A percentile compares a stretch with the other conserved stretches of the same genome.
Evolutionary conservation across 1,284 basidiomycete species (phyloP).

Genomic region (Rhodotorula glutinis): DNA sequence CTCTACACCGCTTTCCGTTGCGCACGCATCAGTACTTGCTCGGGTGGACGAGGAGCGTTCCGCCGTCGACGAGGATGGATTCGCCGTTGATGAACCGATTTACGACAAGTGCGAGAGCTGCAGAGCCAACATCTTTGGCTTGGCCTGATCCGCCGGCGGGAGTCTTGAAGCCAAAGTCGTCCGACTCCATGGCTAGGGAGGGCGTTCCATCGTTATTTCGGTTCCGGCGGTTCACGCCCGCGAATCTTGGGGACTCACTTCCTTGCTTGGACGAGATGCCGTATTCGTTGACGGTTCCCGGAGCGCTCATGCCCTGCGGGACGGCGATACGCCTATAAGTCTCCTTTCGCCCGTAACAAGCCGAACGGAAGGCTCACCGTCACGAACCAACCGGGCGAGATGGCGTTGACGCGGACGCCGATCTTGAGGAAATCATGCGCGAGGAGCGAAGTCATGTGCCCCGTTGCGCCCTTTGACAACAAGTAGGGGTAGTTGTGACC

Average conservation of each 20-base stretch:
- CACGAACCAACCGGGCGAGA: constrained; percentile 23
- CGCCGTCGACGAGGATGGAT: constrained; percentile 20
- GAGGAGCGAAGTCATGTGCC: constrained; percentile 18
- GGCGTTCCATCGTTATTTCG: too few relatives aligned
- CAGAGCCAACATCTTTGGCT: constrained; percentile 15
- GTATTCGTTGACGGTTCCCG: constrained; percentile 16
- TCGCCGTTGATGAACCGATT: constrained; percentile 30
- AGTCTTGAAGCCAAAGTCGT: constrained; percentile 22
- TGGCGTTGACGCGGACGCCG: constrained; percentile 20
- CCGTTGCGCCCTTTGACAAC: constrained; percentile 17
- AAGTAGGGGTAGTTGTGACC: constrained; percentile 19
- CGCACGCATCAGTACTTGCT: constrained; percentile 7
- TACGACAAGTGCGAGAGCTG: constrained; percentile 18
- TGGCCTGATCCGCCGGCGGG: constrained; percentile 20
- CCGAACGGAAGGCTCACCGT: constrained; percentile 1
- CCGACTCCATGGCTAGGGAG: neutral
- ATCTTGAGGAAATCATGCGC: constrained; percentile 21
- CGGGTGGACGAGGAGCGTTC: constrained; percentile 11
- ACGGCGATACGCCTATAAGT: neutral
- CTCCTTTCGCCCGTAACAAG: fast-evolving
- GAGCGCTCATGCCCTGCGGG: constrained; percentile 12
- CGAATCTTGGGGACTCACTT: neutral
- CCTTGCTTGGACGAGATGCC: constrained; percentile 18
- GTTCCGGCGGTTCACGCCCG: too few relatives aligned
- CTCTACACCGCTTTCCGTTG: neutral